phyloP scores from a whole-genome alignment of 345 rosid genomes.

The Nasturtium officinale region DNA sequence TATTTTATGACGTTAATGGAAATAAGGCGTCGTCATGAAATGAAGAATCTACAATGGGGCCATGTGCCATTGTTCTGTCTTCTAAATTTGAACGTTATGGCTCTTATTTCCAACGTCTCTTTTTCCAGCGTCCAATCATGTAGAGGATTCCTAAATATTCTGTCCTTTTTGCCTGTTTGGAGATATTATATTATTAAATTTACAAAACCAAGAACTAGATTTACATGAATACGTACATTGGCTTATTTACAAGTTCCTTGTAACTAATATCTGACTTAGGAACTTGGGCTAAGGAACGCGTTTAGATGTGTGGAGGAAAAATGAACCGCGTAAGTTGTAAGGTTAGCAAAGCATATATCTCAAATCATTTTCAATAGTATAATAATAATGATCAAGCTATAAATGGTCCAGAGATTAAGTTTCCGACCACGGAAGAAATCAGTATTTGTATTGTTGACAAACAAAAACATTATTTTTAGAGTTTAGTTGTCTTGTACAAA shows the following conservation, averaged over 20 bases:
- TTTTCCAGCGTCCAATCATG: constrained; percentile 22
- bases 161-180: constrained; percentile 1
- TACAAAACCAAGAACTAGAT: neutral
- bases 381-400: constrained; percentile 10
- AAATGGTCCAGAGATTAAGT: constrained; percentile 30
- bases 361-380: neutral
- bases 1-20: neutral
- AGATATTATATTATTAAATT: neutral
- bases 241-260: constrained; percentile 11
- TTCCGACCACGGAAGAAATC: constrained; percentile 6
- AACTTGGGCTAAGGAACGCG: constrained; percentile 30
- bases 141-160: constrained; percentile 27
- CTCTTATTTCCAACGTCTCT: constrained; percentile 39
- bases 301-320: constrained; percentile 1
- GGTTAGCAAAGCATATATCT: constrained; percentile 35
- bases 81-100: constrained; percentile 34
- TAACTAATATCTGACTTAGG: constrained; percentile 16
- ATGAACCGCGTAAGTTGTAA: neutral
- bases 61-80: constrained; percentile 27
- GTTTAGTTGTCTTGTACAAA: constrained; percentile 21
- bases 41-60: constrained; percentile 28
- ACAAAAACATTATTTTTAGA: neutral
- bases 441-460: neutral
- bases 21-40: neutral
- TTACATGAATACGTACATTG: neutral